These are phyloP conservation scores for Sporothrix inflata DNA, from an alignment of 2,329 filamentous ascomycete species.

Conservation along the genomic window DNA sequence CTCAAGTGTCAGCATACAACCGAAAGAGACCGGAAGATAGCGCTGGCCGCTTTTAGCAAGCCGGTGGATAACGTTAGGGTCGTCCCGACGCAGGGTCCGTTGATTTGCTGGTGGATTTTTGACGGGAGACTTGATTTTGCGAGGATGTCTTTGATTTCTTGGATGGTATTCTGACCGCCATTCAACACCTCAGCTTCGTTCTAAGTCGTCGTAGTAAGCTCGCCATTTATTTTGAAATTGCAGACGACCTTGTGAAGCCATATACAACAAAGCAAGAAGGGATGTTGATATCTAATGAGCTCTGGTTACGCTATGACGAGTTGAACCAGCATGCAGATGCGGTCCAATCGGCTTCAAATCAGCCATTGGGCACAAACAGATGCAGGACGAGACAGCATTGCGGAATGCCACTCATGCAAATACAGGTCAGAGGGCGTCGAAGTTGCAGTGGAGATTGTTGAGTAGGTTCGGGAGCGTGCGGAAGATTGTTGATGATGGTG, in stretches of 20 bases:
- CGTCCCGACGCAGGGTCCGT: slow-evolving; percentile 3
- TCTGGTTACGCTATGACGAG: not conserved
- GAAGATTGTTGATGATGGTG: not conserved
- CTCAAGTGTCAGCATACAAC: not conserved
- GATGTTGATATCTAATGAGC: not conserved
- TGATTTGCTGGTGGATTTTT: not conserved
- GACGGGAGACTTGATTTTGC: no score
- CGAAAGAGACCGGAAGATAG: not conserved
- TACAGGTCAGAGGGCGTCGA: not conserved
- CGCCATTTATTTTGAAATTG: not conserved
- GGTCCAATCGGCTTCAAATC: not conserved
- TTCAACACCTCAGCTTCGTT: not conserved
- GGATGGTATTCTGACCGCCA: not conserved
- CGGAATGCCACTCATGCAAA: not conserved
- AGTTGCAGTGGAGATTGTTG: not conserved
- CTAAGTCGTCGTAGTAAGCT: not conserved
- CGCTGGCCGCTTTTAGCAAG: not conserved
- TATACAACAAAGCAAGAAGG: not conserved
- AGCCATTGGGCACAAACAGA: not conserved
- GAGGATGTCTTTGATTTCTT: no score
- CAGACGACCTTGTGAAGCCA: not conserved
- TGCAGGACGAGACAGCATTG: not conserved
- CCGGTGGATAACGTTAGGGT: not conserved
- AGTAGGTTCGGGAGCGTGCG: not conserved
- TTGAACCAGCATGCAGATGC: not conserved